Base-by-base conservation (phyloP, 441 rosid genomes). In the Pelargonium myrrhifolium region DNA sequence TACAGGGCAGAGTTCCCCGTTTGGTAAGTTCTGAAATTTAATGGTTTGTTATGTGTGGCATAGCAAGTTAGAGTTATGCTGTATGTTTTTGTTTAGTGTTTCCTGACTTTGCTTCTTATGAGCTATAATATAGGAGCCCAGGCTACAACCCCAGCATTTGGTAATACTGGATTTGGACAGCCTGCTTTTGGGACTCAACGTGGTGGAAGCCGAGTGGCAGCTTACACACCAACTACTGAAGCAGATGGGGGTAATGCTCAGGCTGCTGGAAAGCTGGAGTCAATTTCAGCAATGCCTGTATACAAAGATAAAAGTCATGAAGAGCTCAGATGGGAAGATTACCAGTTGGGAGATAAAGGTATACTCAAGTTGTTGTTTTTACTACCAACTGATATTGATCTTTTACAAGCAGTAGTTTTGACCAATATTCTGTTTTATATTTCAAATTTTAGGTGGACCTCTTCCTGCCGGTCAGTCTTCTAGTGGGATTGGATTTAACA, bases 271-370 rank as follows among this genome's bases (percentile, higher is more conserved):
- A 94, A 86, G 83, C 75, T 94, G 65, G 85, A 77, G 74, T 95
- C 98, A 21, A 86, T 92, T 77, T 86, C 96, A 18, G 96, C 98
- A 60, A 90, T 90, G 98, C 71, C 89, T 68, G 83, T 64, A 59
- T 79, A 92, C 76, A 86, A 82, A 74, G 89, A 86, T 49, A 90
- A 90, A 82, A 83, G 85, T 79, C 97, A 89, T 31, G 98, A 95
- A 77, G 99, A 90, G 82, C 85, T 95, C 62, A 78, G 96, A 71
- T 90, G 98, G 99, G 99, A 90, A 75, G 99, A 95, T 70, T 90
- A 86, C 72, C 97, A 92, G 72, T 78, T 71, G 68, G 98, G 98
- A 80, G 99, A 92, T 78, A 92, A 92, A 90, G 99, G 99, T 94
- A 62, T 64, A 31, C 40, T 47, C 59, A 26, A 10, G 39, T 60